These are phyloP conservation scores for Jatropha curcas DNA, from an alignment of 345 rosid species.

Conservation along the genomic window DNA sequence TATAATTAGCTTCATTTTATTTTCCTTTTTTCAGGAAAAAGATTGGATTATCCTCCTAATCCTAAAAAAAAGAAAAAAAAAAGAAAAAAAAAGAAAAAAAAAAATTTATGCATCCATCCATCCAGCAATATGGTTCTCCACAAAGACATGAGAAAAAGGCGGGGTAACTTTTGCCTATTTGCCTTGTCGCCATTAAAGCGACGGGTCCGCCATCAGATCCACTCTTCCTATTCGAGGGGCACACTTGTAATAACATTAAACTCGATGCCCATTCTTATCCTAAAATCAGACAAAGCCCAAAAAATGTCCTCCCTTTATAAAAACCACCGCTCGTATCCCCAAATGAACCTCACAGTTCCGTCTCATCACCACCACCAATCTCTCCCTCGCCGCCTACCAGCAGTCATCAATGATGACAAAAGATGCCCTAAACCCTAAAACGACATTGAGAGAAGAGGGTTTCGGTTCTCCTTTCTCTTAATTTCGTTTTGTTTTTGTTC, in stretches of 20 bases:
- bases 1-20: too few relatives aligned
- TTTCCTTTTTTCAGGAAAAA: too few relatives aligned
- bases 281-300: background rate
- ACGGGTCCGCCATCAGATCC: background rate
- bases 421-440: background rate
- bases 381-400: background rate
- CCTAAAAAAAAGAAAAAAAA: too few relatives aligned
- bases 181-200: too few relatives aligned
- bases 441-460: background rate
- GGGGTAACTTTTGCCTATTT: background rate
- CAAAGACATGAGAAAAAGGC: background rate
- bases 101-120: background rate
- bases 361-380: background rate
- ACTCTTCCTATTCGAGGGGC: background rate
- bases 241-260: background rate
- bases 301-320: background rate
- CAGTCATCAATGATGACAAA: background rate
- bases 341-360: background rate
- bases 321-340: background rate
- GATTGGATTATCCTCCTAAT: too few relatives aligned
- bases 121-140: too few relatives aligned
- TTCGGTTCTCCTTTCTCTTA: background rate
- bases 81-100: too few relatives aligned
- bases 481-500: background rate
- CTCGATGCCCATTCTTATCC: background rate